These are phyloP conservation scores for Mortierella sp. DNA, from an alignment of 371 early-diverging fungal species.

Conservation along the genomic window DNA sequence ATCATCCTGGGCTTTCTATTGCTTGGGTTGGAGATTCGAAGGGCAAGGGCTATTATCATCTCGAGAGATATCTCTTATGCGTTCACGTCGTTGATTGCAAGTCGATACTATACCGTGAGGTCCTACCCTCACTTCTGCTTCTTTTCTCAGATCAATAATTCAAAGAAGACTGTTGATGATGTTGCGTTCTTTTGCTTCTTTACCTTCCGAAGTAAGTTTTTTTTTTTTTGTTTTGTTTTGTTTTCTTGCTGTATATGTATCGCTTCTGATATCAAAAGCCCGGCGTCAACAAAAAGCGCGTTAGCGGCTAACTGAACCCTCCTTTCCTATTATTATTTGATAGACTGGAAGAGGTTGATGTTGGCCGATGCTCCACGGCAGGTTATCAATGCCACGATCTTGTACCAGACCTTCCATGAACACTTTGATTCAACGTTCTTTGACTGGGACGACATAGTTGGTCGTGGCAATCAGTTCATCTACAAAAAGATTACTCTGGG, in stretches of 20 bases:
- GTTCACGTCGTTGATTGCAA: constrained; percentile 81
- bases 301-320: neutral
- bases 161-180: constrained; percentile 71
- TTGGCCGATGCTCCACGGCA: constrained; percentile 90
- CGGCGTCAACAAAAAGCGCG: too few relatives aligned
- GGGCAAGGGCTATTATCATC: constrained; percentile 72
- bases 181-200: constrained; percentile 92
- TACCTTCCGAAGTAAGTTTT: constrained; percentile 75
- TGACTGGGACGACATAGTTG: constrained; percentile 33
- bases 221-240: constrained; percentile 2
- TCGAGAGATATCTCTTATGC: constrained; percentile 83
- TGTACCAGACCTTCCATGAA: constrained; percentile 55
- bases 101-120: constrained; percentile 68
- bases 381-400: constrained; percentile 69
- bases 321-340: neutral
- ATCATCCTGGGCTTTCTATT: constrained; percentile 77
- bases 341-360: constrained; percentile 87
- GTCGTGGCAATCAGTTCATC: constrained; percentile 1
- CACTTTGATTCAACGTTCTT: constrained; percentile 13
- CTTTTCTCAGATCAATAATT: constrained; percentile 77
- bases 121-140: constrained; percentile 85
- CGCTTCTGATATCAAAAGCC: too few relatives aligned
- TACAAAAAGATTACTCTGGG: constrained; percentile 50
- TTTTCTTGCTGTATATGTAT: too few relatives aligned
- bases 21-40: constrained; percentile 76